Conservation (phyloP, 192 early-diverging fungal genomes). For the Coemansia sp. region DNA sequence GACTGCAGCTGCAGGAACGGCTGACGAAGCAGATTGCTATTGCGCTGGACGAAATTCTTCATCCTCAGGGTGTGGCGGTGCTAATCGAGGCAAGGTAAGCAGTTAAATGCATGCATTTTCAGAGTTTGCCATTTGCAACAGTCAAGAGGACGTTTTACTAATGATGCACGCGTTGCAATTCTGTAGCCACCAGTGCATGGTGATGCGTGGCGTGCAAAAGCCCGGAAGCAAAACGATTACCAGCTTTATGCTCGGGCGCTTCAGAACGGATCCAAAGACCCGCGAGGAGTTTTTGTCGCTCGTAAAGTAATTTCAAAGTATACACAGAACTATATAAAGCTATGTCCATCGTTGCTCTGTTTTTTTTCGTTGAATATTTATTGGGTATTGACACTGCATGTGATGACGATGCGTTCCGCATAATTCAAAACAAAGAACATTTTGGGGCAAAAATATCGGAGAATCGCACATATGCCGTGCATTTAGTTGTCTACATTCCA, state of each 20-base stretch:
- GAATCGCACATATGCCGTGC: too few species aligned
- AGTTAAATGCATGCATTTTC: neutral
- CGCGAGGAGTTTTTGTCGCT: conserved; percentile 95
- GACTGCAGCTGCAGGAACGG: conserved; percentile 96
- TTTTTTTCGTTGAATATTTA: neutral
- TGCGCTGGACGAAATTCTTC: conserved; percentile 84
- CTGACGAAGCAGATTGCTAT: conserved; percentile 97
- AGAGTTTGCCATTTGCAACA: conserved; percentile 3
- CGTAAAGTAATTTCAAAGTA: conserved; percentile 40
- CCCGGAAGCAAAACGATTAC: conserved; percentile 94
- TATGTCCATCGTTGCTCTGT: neutral
- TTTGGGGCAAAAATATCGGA: too few species aligned
- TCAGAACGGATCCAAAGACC: conserved; percentile 86
- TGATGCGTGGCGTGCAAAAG: conserved; percentile 97
- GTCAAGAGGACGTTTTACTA: neutral
- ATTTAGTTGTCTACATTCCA: too few species aligned
- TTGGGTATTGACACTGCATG: neutral
- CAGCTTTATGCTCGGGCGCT: conserved; percentile 91
- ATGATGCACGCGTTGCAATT: neutral
- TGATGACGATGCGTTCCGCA: neutral
- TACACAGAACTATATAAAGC: neutral
- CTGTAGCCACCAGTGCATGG: conserved; percentile 89
- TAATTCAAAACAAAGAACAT: conserved; percentile 3
- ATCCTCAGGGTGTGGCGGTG: conserved; percentile 96
- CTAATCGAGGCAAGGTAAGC: conserved; percentile 89